Evolutionary conservation across 2,329 filamentous ascomycete species (phyloP).

Genomic region (Madurella mycetomatis): DNA sequence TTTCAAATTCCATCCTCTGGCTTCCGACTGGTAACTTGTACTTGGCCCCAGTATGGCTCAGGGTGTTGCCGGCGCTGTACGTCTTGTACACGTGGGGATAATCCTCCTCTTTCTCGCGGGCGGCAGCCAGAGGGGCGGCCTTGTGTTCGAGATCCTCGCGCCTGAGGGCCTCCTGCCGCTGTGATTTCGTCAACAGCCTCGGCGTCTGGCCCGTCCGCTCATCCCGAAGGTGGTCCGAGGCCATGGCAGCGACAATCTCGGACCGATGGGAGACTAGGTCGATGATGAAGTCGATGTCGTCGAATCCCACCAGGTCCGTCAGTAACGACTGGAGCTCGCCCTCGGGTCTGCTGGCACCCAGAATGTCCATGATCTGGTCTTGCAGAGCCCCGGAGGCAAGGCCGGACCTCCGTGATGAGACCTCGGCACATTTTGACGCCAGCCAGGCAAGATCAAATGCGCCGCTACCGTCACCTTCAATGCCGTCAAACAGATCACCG

Average conservation of each 20-base stretch:
- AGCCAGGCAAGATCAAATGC: slow-evolving; percentile 63
- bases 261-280: slow-evolving; percentile 77
- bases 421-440: slow-evolving; percentile 58
- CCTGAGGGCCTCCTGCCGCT: slow-evolving; percentile 74
- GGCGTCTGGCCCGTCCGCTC: slow-evolving; percentile 21
- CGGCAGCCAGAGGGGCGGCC: slow-evolving; percentile 63
- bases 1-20: slow-evolving; percentile 63
- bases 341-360: slow-evolving; percentile 64
- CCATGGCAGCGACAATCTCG: slow-evolving; percentile 54
- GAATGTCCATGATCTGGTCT: slow-evolving; percentile 69
- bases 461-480: slow-evolving; percentile 34
- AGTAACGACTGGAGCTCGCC: slow-evolving; percentile 89
- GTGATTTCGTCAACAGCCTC: slow-evolving; percentile 65
- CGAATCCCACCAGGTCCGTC: slow-evolving; percentile 86
- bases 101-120: slow-evolving; percentile 65
- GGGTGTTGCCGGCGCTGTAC: slow-evolving; percentile 78
- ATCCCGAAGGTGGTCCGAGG: slow-evolving; percentile 29
- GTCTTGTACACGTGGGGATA: slow-evolving; percentile 93
- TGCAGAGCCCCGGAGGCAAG: slow-evolving; percentile 67
- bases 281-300: slow-evolving; percentile 88
- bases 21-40: slow-evolving; percentile 78
- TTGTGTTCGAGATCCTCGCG: slow-evolving; percentile 82
- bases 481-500: slow-evolving; percentile 31
- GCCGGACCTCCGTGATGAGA: slow-evolving; percentile 61
- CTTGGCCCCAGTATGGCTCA: slow-evolving; percentile 74